A percentile compares a stretch with the other conserved stretches of the same genome.
Conservation (phyloP, 2,329 filamentous ascomycete species). For the Stemphylium lycopersici region DNA sequence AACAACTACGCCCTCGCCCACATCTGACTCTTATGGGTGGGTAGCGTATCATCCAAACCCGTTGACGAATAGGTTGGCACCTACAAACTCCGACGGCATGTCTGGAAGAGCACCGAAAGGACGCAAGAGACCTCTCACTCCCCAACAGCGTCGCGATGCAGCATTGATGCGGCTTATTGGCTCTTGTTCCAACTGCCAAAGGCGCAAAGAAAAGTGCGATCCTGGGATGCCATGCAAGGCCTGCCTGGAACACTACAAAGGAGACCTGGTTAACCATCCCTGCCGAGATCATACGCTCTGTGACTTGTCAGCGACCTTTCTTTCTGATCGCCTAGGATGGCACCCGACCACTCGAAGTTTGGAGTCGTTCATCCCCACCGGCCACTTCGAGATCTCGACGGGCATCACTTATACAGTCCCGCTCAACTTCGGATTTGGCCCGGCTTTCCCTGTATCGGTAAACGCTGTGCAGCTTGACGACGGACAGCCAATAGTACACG, state of each 20-base stretch:
- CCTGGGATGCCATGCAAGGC: conserved; percentile 49
- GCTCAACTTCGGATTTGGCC: conserved; percentile 45
- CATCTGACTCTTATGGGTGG: conserved; percentile 41
- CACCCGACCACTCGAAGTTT: conserved; percentile 42
- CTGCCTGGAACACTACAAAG: conserved; percentile 48
- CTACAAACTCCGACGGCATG: conserved; percentile 34
- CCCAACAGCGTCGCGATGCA: conserved; percentile 43
- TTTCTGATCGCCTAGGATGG: conserved; percentile 44
- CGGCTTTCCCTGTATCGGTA: conserved; percentile 32
- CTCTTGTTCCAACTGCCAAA: conserved; percentile 46
- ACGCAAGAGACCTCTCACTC: conserved; percentile 41
- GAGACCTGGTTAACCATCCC: conserved; percentile 44
- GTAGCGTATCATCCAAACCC: conserved; percentile 44
- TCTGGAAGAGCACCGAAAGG: conserved; percentile 38
- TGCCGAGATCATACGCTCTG: conserved; percentile 44
- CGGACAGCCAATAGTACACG: conserved; percentile 30
- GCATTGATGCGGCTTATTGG: conserved; percentile 46
- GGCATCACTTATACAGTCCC: conserved; percentile 37
- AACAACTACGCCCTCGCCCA: conserved; percentile 34
- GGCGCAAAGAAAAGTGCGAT: conserved; percentile 48
- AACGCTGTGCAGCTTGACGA: conserved; percentile 32
- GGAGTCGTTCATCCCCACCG: conserved; percentile 30
- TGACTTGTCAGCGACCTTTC: conserved; percentile 36
- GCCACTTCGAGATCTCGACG: conserved; percentile 21
- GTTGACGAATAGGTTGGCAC: conserved; percentile 40